Conservation (phyloP, 352 stramenopile species). For the Pythium myriotylum region DNA sequence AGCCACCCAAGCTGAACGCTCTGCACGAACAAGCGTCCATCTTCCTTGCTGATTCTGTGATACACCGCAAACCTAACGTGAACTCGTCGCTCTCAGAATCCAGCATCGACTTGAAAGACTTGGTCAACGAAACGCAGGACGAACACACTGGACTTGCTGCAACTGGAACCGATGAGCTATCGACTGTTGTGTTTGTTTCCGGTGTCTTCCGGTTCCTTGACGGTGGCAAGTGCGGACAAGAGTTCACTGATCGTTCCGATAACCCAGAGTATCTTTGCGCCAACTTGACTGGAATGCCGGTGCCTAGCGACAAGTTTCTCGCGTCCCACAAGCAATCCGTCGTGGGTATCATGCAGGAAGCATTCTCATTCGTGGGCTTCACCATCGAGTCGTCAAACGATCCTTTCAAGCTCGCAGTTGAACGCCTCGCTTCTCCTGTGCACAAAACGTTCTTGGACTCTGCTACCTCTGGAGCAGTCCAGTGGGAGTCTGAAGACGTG, state of each 20-base stretch:
- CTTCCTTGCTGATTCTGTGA: background rate
- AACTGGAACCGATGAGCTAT: background rate
- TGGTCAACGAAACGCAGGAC: too few relatives aligned
- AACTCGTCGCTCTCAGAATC: too few relatives aligned
- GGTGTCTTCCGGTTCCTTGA: background rate
- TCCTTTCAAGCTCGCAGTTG: slow-evolving; percentile 1
- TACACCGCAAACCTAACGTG: too few relatives aligned
- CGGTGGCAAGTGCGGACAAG: background rate
- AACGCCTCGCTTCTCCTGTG: slow-evolving; percentile 1
- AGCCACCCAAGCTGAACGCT: background rate
- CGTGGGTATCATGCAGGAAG: slow-evolving; percentile 8
- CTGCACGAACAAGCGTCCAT: background rate
- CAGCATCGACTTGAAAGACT: too few relatives aligned
- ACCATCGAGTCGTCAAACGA: slow-evolving; percentile 3
- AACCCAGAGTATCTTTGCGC: slow-evolving; percentile 10
- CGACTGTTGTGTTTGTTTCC: background rate
- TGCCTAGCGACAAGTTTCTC: background rate
- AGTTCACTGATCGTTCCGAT: background rate
- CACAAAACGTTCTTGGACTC: slow-evolving; percentile 21
- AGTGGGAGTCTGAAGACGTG: slow-evolving; percentile 2
- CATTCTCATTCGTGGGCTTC: slow-evolving; percentile 11
- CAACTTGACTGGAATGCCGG: background rate
- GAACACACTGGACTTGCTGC: too few relatives aligned
- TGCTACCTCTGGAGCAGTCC: background rate
- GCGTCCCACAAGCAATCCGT: background rate